These are phyloP conservation scores for Penicillium salamii DNA, from an alignment of 495 filamentous ascomycete genomes.

Conservation along the genomic window DNA sequence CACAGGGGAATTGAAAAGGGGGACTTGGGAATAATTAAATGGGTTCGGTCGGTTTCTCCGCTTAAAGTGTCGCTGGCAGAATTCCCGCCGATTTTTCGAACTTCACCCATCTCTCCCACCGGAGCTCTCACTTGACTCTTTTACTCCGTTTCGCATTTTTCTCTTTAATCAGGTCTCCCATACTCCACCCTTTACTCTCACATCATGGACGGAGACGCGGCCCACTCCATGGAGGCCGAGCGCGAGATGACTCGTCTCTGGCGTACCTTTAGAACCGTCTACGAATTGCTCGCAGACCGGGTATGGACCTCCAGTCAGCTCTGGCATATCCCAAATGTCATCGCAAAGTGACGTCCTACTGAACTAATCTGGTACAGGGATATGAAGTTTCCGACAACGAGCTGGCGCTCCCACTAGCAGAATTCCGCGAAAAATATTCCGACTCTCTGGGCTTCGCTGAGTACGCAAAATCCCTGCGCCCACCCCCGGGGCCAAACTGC, in stretches of 20 bases:
- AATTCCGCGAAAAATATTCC: conserved; percentile 67
- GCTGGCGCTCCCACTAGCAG: conserved; percentile 72
- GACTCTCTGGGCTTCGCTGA: conserved; percentile 67
- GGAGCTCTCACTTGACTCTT: conserved; percentile 5
- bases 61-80: conserved; percentile 28
- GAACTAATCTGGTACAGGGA: conserved; percentile 54
- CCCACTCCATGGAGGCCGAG: conserved; percentile 53
- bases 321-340: neutral
- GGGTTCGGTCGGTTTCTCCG: conserved; percentile 34
- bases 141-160: neutral
- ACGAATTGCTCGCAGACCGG: conserved; percentile 83
- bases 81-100: conserved; percentile 35
- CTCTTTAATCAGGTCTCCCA: neutral
- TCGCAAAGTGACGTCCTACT: conserved; percentile 7
- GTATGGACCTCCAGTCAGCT: conserved; percentile 42
- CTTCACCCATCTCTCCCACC: conserved; percentile 19
- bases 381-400: conserved; percentile 91
- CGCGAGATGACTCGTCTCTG: conserved; percentile 72
- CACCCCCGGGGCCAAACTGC: neutral
- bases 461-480: conserved; percentile 42
- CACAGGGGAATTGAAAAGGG: conserved; percentile 25
- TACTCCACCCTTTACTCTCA: neutral
- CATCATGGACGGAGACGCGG: conserved; percentile 54
- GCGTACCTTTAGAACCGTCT: conserved; percentile 83
- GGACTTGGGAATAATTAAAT: conserved; percentile 24